Percentiles rank a stretch among this genome's conserved stretches.
Evolutionary conservation across 1,284 basidiomycete species (phyloP).

Genomic region (Tylopilus sp.): DNA sequence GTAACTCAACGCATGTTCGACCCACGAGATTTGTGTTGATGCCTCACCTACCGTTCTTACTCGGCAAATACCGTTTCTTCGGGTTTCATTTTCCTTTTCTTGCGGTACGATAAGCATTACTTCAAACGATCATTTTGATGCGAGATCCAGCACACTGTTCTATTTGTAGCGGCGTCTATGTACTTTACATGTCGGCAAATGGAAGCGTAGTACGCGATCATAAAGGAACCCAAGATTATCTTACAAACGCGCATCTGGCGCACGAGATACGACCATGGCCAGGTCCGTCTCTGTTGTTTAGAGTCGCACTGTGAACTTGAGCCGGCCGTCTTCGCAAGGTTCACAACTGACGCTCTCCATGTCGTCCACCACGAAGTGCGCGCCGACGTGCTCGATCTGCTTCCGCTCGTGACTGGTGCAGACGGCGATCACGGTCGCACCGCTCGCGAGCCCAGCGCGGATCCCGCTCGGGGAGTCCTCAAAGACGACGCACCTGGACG

Average conservation of each 20-base stretch:
- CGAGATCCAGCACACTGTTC: background rate
- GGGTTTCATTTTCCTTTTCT: background rate
- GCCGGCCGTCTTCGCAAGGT: conserved; percentile 37
- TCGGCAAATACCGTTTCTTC: background rate
- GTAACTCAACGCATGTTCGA: background rate
- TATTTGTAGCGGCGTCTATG: conserved; percentile 1
- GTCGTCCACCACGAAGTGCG: conserved; percentile 63
- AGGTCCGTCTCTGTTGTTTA: conserved; percentile 3
- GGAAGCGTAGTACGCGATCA: background rate
- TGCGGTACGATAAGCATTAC: background rate
- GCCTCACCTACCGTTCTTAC: background rate
- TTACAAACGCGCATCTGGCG: background rate
- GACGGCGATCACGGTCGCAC: conserved; percentile 72
- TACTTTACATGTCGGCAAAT: conserved; percentile 5
- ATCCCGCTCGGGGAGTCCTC: conserved; percentile 77
- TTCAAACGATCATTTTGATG: background rate
- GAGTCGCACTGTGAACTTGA: conserved; percentile 39
- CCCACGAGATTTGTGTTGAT: background rate
- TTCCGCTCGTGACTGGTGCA: conserved; percentile 62
- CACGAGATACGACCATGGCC: background rate
- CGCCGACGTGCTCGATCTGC: conserved; percentile 60
- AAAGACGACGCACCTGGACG: conserved; percentile 63
- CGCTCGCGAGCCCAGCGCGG: conserved; percentile 66
- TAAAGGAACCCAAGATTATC: background rate
- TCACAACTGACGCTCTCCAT: conserved; percentile 53